These are phyloP conservation scores for Lathyrus oleraceus DNA, from an alignment of 306 rosid species.

Conservation along the genomic window DNA sequence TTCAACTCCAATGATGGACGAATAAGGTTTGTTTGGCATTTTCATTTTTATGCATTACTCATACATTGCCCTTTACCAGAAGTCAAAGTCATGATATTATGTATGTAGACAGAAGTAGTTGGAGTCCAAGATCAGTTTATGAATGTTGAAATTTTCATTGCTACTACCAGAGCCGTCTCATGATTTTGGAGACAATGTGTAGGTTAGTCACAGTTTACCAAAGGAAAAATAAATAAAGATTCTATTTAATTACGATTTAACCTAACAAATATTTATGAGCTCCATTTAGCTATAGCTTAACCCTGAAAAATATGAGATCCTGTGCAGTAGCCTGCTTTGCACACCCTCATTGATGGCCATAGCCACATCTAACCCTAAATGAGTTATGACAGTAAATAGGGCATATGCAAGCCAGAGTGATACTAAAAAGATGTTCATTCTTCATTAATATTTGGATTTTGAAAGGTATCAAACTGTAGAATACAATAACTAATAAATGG, in stretches of 20 bases:
- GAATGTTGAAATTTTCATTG: slow-evolving; percentile 8
- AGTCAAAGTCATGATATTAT: slow-evolving; percentile 2
- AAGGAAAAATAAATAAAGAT: too few relatives aligned
- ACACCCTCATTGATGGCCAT: too few relatives aligned
- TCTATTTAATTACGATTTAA: too few relatives aligned
- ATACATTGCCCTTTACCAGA: neutral
- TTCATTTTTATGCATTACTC: slow-evolving; percentile 1
- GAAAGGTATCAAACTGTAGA: slow-evolving; percentile 15
- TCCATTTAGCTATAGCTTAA: too few relatives aligned
- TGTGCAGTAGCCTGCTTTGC: too few relatives aligned
- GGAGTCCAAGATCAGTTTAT: slow-evolving; percentile 25
- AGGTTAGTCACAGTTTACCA: too few relatives aligned
- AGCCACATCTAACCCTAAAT: neutral
- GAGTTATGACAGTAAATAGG: slow-evolving; percentile 15
- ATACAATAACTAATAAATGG: slow-evolving; percentile 1
- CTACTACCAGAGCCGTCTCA: neutral
- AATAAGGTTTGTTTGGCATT: slow-evolving; percentile 24
- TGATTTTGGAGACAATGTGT: too few relatives aligned
- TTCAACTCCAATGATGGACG: neutral
- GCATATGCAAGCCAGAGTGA: slow-evolving; percentile 16
- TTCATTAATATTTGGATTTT: slow-evolving; percentile 15
- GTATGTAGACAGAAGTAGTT: slow-evolving; percentile 14
- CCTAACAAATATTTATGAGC: too few relatives aligned
- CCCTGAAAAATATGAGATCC: too few relatives aligned
- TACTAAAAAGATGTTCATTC: slow-evolving; percentile 7